phyloP scores from a whole-genome alignment of 2,329 filamentous ascomycete species.

The Ceratocystis lukuohia region DNA sequence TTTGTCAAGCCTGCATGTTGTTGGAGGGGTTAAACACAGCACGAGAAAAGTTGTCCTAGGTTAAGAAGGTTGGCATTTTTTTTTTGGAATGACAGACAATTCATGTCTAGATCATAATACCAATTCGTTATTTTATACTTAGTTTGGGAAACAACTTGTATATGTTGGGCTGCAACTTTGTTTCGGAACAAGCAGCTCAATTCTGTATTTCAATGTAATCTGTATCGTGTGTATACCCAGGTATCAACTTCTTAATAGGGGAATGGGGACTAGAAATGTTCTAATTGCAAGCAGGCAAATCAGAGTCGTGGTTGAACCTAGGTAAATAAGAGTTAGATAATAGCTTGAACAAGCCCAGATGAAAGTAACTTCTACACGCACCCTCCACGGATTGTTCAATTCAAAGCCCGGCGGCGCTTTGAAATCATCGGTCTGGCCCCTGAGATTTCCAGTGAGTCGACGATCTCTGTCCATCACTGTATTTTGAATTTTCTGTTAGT shows the following conservation, averaged over 20 bases:
- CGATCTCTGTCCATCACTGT: constrained; percentile 53
- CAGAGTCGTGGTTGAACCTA: constrained; percentile 17
- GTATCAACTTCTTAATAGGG: constrained; percentile 20
- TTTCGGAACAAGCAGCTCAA: not conserved
- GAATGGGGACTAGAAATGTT: constrained; percentile 8
- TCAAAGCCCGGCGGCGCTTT: constrained; percentile 47
- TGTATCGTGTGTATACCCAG: constrained; percentile 14
- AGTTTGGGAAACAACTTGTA: not conserved
- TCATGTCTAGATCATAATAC: constrained; percentile 10
- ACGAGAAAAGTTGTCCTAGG: constrained; percentile 41
- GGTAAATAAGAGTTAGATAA: not conserved
- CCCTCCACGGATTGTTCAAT: constrained; percentile 51
- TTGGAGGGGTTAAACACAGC: constrained; percentile 85
- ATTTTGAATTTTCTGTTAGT: constrained; percentile 18
- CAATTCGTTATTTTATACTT: too few relatives aligned
- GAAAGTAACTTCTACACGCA: constrained; percentile 24
- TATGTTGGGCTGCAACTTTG: not conserved
- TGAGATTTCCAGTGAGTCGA: constrained; percentile 44
- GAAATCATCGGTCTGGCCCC: constrained; percentile 44
- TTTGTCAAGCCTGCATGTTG: constrained; percentile 87
- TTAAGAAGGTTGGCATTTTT: constrained; percentile 24
- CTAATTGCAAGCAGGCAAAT: not conserved
- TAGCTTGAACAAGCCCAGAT: not conserved
- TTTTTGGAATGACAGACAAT: not conserved
- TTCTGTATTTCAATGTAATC: constrained; percentile 20